Conservation (phyloP, 1,284 basidiomycete species). For the Papiliotrema flavescens region DNA sequence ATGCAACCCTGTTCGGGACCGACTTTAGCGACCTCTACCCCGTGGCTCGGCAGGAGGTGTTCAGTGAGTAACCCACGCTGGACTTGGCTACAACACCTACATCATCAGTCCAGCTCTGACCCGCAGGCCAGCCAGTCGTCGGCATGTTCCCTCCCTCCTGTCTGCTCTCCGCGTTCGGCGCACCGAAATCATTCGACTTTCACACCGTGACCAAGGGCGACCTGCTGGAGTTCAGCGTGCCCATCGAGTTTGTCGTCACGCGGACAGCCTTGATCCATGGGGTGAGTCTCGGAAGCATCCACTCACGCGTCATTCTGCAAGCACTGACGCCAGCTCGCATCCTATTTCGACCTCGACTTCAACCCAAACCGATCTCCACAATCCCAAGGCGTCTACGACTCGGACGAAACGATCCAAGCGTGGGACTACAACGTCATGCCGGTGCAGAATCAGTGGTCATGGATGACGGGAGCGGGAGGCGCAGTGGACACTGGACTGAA, state of each 20-base stretch:
- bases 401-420: constrained; percentile 7
- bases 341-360: constrained; percentile 49
- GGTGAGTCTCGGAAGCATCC: constrained; percentile 15
- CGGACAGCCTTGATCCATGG: constrained; percentile 47
- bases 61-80: constrained; percentile 23
- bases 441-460: constrained; percentile 27
- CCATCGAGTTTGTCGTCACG: constrained; percentile 41
- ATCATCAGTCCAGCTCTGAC: not conserved
- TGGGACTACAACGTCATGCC: constrained; percentile 36
- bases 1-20: constrained; percentile 47
- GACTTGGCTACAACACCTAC: no score
- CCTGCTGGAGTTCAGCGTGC: constrained; percentile 44
- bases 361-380: constrained; percentile 12
- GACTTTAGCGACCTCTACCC: constrained; percentile 44
- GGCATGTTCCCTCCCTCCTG: constrained; percentile 48
- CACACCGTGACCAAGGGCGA: constrained; percentile 42
- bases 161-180: constrained; percentile 35
- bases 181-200: constrained; percentile 47
- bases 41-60: constrained; percentile 42
- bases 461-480: constrained; percentile 18
- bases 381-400: constrained; percentile 9
- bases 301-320: no score
- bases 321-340: constrained; percentile 34
- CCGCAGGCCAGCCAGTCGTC: constrained; percentile 46
- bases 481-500: constrained; percentile 37